phyloP scores from a whole-genome alignment of 2,329 filamentous ascomycete genomes.

The Ophiostoma piceae region DNA sequence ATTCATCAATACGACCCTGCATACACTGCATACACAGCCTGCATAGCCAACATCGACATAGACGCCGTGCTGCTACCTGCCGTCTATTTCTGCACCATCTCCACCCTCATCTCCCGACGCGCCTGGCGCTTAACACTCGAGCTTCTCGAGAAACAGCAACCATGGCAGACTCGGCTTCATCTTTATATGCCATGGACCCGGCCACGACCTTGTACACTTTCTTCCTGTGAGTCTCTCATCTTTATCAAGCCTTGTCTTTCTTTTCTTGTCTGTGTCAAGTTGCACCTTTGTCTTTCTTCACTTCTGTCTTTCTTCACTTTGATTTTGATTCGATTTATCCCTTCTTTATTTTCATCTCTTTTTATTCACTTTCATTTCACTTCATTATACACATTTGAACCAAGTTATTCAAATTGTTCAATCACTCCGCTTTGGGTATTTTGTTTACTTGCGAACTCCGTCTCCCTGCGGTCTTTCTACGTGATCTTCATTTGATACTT shows the following conservation, averaged over 20 bases:
- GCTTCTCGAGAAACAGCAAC: not conserved
- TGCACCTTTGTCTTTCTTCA: not conserved
- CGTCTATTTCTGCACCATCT: conserved; percentile 13
- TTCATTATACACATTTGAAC: not conserved
- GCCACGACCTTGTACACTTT: conserved; percentile 64
- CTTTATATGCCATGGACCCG: conserved; percentile 46
- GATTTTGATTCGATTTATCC: not conserved
- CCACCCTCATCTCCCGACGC: conserved; percentile 10
- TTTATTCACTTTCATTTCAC: conserved; percentile 16
- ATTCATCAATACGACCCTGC: not conserved
- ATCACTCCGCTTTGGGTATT: not conserved
- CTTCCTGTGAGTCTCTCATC: conserved; percentile 52
- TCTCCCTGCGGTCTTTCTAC: not conserved
- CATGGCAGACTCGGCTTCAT: not conserved
- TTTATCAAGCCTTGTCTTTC: not conserved
- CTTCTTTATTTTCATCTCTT: not conserved
- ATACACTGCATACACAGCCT: not conserved
- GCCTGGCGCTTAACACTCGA: conserved; percentile 11
- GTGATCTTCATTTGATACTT: conserved; percentile 15
- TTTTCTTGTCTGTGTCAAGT: not conserved
- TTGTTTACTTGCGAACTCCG: not conserved
- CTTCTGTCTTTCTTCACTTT: conserved; percentile 1
- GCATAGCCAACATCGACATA: not conserved
- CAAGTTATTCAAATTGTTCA: not conserved
- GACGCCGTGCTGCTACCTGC: conserved; percentile 11